Conservation (phyloP, 768 basidiomycete genomes). For the Lenzites betulinus region DNA sequence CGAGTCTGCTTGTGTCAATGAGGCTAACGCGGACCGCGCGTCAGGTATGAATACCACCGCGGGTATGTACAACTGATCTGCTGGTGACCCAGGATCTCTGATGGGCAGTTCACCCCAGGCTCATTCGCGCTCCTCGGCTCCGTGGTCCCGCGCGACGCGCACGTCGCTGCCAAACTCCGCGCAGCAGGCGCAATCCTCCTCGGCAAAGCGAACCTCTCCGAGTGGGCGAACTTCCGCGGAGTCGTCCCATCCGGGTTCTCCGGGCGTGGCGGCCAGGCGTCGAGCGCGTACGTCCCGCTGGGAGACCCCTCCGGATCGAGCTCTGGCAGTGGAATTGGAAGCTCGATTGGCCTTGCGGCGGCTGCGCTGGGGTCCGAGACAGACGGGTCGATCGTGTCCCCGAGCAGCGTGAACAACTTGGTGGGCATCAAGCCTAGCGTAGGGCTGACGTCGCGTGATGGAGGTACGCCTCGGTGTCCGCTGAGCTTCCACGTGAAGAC, state of each 20-base stretch:
- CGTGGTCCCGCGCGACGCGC: slow-evolving; percentile 36
- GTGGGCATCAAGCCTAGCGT: slow-evolving; percentile 41
- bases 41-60: slow-evolving; percentile 37
- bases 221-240: slow-evolving; percentile 46
- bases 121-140: slow-evolving; percentile 37
- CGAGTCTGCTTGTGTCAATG: slow-evolving; percentile 33
- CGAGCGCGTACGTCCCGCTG: slow-evolving; percentile 44
- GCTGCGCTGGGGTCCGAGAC: slow-evolving; percentile 47
- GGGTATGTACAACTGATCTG: slow-evolving; percentile 13
- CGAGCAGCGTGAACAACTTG: slow-evolving; percentile 42
- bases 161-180: slow-evolving; percentile 33
- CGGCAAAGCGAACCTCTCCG: slow-evolving; percentile 45
- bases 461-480: slow-evolving; percentile 27
- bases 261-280: slow-evolving; percentile 47
- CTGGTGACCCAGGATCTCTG: too few species aligned
- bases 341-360: slow-evolving; percentile 43
- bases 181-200: slow-evolving; percentile 40
- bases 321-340: slow-evolving; percentile 51
- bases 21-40: background rate
- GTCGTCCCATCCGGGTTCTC: slow-evolving; percentile 45
- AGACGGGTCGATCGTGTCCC: slow-evolving; percentile 46
- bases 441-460: slow-evolving; percentile 36
- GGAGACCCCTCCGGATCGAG: slow-evolving; percentile 44
- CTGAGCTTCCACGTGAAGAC: background rate
- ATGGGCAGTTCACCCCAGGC: slow-evolving; percentile 19